phyloP scores from a whole-genome alignment of 495 filamentous ascomycete genomes.

The Pyrenula massariospora region DNA sequence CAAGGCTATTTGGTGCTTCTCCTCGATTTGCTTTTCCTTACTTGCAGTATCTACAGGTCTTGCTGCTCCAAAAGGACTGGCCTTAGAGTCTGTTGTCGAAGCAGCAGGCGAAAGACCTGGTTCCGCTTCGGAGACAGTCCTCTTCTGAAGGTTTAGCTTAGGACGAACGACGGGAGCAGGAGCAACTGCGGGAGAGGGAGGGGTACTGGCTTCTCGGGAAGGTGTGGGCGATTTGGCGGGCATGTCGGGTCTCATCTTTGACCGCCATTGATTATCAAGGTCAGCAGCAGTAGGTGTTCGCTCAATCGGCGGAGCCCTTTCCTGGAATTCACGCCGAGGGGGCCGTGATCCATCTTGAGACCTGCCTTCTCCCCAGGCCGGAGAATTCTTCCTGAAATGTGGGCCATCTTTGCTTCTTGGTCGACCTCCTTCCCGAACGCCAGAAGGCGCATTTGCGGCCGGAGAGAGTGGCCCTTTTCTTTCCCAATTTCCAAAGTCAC shows the following conservation, averaged over 20 bases:
- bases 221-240: conserved; percentile 29
- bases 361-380: conserved; percentile 78
- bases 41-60: conserved; percentile 81
- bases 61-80: conserved; percentile 86
- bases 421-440: conserved; percentile 56
- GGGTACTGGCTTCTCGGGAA: conserved; percentile 51
- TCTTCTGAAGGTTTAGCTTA: conserved; percentile 72
- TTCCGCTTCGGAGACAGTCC: conserved; percentile 68
- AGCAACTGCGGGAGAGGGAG: conserved; percentile 49
- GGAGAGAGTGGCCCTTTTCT: conserved; percentile 86
- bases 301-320: conserved; percentile 43
- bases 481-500: conserved; percentile 90
- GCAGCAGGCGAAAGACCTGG: conserved; percentile 34
- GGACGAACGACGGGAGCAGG: conserved; percentile 52
- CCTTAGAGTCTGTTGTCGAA: conserved; percentile 52
- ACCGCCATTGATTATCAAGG: conserved; percentile 76
- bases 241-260: conserved; percentile 68
- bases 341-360: conserved; percentile 73
- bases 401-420: conserved; percentile 53
- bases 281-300: conserved; percentile 74
- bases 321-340: conserved; percentile 68
- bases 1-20: conserved; percentile 61
- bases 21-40: conserved; percentile 78
- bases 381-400: conserved; percentile 52
- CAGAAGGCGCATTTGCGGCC: conserved; percentile 37